A percentile compares a stretch with the other conserved stretches of the same genome.
Conservation (phyloP, 306 rosid genomes). For the Phaseolus lunatus region DNA sequence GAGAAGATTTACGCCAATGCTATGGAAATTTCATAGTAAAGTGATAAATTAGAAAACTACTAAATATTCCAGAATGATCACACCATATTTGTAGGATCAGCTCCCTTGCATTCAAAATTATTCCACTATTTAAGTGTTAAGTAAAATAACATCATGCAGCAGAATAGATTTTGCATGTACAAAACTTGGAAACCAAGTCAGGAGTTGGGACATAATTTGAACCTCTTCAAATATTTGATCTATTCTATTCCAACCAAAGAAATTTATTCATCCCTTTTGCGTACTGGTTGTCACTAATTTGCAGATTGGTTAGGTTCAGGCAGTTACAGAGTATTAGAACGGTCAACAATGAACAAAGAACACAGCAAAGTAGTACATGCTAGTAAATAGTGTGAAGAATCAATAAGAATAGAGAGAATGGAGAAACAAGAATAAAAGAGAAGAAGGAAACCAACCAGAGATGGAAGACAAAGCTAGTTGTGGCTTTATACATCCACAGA, state of each 20-base stretch:
- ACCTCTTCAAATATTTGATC: neutral
- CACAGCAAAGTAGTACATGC: neutral
- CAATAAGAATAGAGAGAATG: neutral
- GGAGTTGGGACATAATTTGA: slow-evolving; percentile 9
- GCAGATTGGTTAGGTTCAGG: neutral
- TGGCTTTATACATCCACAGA: neutral
- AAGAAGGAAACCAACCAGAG: neutral
- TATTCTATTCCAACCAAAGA: neutral
- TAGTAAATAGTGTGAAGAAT: neutral
- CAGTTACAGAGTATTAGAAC: neutral
- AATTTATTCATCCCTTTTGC: neutral
- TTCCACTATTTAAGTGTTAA: neutral
- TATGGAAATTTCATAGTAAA: slow-evolving; percentile 3
- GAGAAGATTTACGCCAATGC: neutral
- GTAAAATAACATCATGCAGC: neutral
- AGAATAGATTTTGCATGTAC: neutral
- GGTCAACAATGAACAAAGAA: neutral
- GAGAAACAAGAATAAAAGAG: neutral
- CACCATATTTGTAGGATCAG: neutral
- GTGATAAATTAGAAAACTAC: neutral
- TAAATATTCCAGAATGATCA: slow-evolving; percentile 13
- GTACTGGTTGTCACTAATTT: neutral
- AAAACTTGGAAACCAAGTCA: neutral
- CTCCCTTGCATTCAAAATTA: neutral
- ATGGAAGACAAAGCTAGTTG: neutral